These are phyloP conservation scores for Combretum micranthum DNA, from an alignment of 345 rosid genomes.

Conservation along the genomic window DNA sequence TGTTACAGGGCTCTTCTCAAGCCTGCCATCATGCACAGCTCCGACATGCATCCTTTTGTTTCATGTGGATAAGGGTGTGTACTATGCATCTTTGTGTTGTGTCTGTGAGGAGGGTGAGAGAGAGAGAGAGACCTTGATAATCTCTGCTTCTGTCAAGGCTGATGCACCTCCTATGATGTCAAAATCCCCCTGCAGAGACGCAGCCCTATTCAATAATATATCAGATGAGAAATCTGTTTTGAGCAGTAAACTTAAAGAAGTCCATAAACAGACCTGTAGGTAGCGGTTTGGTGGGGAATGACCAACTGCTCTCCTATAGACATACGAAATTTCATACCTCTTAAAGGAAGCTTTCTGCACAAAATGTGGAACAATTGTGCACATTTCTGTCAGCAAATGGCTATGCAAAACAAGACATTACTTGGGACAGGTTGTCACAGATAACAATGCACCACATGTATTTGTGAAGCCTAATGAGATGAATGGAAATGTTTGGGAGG, in stretches of 20 bases:
- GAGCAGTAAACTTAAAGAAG: constrained; percentile 1
- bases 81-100: not conserved
- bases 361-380: not conserved
- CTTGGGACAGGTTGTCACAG: too few species aligned
- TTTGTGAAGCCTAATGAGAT: too few species aligned
- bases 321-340: constrained; percentile 74
- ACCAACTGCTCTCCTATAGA: constrained; percentile 86
- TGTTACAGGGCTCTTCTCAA: too few species aligned
- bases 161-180: constrained; percentile 90
- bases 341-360: constrained; percentile 82
- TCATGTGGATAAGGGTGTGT: too few species aligned
- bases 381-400: too few species aligned
- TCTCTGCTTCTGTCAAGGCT: constrained; percentile 85
- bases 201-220: constrained; percentile 8
- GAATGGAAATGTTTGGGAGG: too few species aligned
- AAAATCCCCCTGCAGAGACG: constrained; percentile 70
- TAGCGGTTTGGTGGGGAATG: constrained; percentile 89
- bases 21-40: too few species aligned
- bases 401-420: too few species aligned
- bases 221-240: not conserved
- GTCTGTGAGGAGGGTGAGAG: not conserved
- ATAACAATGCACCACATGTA: too few species aligned
- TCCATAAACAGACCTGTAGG: constrained; percentile 53
- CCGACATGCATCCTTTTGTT: too few species aligned
- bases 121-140: constrained; percentile 48